These are phyloP conservation scores for Botrytis fragariae DNA, from an alignment of 2,329 filamentous ascomycete genomes.

Conservation along the genomic window DNA sequence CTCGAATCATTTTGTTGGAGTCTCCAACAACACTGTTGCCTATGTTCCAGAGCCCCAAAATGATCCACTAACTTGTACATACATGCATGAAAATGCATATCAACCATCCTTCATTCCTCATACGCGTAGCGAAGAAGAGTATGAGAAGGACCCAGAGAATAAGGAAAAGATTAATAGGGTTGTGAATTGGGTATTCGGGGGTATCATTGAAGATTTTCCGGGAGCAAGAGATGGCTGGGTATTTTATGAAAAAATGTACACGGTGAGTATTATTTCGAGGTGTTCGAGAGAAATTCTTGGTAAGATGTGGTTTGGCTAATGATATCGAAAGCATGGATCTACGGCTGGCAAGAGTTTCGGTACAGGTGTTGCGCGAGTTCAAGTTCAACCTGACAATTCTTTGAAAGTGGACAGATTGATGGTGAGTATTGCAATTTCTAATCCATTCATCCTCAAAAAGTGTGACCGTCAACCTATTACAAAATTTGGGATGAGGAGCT, in stretches of 20 bases:
- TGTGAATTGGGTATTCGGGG: slow-evolving; percentile 12
- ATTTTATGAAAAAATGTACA: slow-evolving; percentile 1
- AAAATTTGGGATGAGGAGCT: background rate
- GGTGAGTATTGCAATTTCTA: background rate
- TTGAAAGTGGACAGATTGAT: slow-evolving; percentile 7
- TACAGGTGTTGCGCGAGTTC: slow-evolving; percentile 1
- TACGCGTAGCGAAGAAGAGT: slow-evolving; percentile 2
- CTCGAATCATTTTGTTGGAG: slow-evolving; percentile 6
- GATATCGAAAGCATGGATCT: background rate
- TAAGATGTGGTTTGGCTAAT: background rate
- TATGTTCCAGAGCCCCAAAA: slow-evolving; percentile 2
- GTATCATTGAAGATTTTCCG: background rate
- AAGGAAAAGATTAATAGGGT: background rate
- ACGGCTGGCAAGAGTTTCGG: slow-evolving; percentile 5
- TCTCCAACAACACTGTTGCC: slow-evolving; percentile 14
- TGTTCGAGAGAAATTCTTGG: background rate
- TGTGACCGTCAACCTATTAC: background rate
- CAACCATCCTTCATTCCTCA: slow-evolving; percentile 8
- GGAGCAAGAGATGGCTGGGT: slow-evolving; percentile 1
- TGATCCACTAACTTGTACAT: background rate
- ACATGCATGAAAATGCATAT: slow-evolving; percentile 4
- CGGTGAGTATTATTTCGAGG: background rate
- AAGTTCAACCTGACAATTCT: slow-evolving; percentile 6
- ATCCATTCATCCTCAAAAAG: no score
- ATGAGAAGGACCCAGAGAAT: background rate